These are phyloP conservation scores for Salinomyces thailandicus DNA, from an alignment of 2,329 filamentous ascomycete species.

Conservation along the genomic window DNA sequence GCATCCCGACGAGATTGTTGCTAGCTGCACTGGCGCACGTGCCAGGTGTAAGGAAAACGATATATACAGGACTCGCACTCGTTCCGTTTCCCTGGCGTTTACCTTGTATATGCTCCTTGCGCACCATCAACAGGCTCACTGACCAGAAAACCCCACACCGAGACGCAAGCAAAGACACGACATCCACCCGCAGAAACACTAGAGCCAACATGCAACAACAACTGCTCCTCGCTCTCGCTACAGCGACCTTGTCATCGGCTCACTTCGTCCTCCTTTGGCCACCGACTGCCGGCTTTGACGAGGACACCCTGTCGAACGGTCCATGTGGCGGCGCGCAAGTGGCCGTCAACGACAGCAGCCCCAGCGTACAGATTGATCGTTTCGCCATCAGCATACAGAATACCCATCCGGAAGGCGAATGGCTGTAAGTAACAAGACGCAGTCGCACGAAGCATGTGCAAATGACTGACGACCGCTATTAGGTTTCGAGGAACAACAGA, in stretches of 20 bases:
- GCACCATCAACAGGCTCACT: no score
- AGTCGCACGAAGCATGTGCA: no score
- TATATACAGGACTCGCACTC: no score
- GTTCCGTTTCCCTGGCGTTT: background rate
- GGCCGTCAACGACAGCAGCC: conserved; percentile 14
- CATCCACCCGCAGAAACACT: no score
- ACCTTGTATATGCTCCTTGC: no score
- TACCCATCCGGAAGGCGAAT: conserved; percentile 16
- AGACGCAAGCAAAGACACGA: no score
- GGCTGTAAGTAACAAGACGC: background rate
- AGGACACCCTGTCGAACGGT: conserved; percentile 17
- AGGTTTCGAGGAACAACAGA: conserved; percentile 19
- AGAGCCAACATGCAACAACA: conserved; percentile 12
- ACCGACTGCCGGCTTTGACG: conserved; percentile 20
- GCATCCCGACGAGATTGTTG: no score
- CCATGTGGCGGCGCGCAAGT: conserved; percentile 22
- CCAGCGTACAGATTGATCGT: conserved; percentile 19
- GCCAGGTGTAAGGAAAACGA: no score
- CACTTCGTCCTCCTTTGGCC: conserved; percentile 36
- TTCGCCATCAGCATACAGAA: conserved; percentile 20
- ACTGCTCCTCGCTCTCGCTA: conserved; percentile 17
- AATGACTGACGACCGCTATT: no score
- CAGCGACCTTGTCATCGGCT: conserved; percentile 26
- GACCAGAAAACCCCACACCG: no score
- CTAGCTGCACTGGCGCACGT: no score